These are phyloP conservation scores for Zygosaccharomyces sapae DNA, from an alignment of 1,139 yeast genomes.

Conservation along the genomic window DNA sequence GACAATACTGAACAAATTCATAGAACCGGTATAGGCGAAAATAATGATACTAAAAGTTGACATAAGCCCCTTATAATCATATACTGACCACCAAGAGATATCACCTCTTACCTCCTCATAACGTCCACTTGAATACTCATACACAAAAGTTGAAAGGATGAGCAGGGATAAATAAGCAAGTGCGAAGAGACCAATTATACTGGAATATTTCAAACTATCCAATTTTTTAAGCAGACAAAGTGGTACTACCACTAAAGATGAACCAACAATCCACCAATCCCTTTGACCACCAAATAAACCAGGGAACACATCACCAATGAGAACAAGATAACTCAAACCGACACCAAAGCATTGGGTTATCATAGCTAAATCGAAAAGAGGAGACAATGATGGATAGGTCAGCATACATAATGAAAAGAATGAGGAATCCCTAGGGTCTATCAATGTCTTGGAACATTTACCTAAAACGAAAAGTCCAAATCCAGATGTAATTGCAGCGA, in stretches of 20 bases:
- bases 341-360: constrained; percentile 95
- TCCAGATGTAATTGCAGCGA: constrained; percentile 78
- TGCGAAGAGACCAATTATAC: constrained; percentile 73
- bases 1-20: constrained; percentile 85
- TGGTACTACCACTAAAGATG: constrained; percentile 66
- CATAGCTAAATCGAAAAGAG: constrained; percentile 83
- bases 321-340: constrained; percentile 79
- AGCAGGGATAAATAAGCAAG: constrained; percentile 74
- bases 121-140: constrained; percentile 43
- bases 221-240: constrained; percentile 66
- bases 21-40: constrained; percentile 94
- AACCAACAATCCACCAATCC: constrained; percentile 60
- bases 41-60: constrained; percentile 87
- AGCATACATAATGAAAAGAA: constrained; percentile 80
- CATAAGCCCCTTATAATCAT: constrained; percentile 56
- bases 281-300: constrained; percentile 44
- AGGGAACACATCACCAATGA: constrained; percentile 90
- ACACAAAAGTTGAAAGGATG: constrained; percentile 54
- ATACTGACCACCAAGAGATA: constrained; percentile 51
- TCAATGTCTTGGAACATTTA: constrained; percentile 58
- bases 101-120: constrained; percentile 42
- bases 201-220: constrained; percentile 82
- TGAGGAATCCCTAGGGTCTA: constrained; percentile 72
- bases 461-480: constrained; percentile 77
- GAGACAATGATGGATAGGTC: constrained; percentile 79